These are phyloP conservation scores for Scalesia atractyloides DNA, from an alignment of 129 eudicot genomes.

Conservation along the genomic window DNA sequence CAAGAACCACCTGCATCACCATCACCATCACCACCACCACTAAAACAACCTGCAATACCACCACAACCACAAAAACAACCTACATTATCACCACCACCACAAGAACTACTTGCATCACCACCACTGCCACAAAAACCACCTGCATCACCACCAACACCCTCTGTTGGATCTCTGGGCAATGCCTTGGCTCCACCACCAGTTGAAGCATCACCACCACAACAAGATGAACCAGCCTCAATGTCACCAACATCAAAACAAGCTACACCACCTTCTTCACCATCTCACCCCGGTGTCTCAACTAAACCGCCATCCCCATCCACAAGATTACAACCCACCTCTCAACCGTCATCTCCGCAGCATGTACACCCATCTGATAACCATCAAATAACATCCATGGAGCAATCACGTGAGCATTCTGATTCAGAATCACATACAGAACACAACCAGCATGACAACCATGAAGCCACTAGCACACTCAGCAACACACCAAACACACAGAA, in stretches of 20 bases:
- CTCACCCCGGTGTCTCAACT: constrained; percentile 13
- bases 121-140: neutral
- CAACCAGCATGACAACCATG: neutral
- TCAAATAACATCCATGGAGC: constrained; percentile 2
- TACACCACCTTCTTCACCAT: constrained; percentile 31
- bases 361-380: constrained; percentile 23
- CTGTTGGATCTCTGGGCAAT: too few relatives aligned
- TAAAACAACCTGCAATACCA: neutral
- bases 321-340: constrained; percentile 23
- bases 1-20: neutral
- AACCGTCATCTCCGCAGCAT: neutral
- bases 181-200: neutral
- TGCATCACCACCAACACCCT: neutral
- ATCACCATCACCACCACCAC: neutral
- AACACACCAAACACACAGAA: constrained; percentile 11
- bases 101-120: neutral
- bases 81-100: neutral
- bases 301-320: constrained; percentile 22
- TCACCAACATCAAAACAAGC: neutral
- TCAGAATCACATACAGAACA: constrained; percentile 14
- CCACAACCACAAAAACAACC: neutral
- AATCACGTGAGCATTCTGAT: constrained; percentile 6
- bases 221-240: constrained; percentile 2
- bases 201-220: neutral
- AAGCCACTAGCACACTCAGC: neutral